Evolutionary conservation across 2,329 filamentous ascomycete genomes (phyloP).

Genomic region (Mycocentrospora acerina): DNA sequence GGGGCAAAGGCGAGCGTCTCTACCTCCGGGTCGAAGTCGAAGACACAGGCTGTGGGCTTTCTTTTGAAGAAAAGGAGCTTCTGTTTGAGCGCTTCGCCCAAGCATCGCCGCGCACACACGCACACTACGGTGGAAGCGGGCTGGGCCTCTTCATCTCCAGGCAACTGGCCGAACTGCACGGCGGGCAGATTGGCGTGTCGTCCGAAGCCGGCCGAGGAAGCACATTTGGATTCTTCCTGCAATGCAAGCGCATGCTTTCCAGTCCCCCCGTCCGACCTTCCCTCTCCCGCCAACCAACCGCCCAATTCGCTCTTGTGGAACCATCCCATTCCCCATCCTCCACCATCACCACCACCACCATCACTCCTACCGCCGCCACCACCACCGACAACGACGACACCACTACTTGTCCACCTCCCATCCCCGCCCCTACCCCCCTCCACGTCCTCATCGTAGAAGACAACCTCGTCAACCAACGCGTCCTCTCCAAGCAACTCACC

Average conservation of each 20-base stretch:
- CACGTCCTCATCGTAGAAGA: conserved; percentile 40
- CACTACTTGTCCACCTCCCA: too few species aligned
- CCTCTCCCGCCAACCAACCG: conserved; percentile 2
- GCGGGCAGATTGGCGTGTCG: conserved; percentile 37
- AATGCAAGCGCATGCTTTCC: conserved; percentile 20
- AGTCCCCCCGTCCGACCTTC: conserved; percentile 4
- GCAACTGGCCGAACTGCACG: conserved; percentile 39
- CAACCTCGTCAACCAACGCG: conserved; percentile 41
- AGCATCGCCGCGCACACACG: conserved; percentile 38
- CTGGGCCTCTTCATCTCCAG: conserved; percentile 41
- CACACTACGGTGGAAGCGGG: conserved; percentile 38
- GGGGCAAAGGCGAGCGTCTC: conserved; percentile 28
- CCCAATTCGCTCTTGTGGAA: neutral
- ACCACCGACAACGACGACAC: conserved; percentile 9
- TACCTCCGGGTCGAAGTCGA: conserved; percentile 34
- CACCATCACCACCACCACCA: too few species aligned
- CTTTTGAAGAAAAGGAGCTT: conserved; percentile 30
- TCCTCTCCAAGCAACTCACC: conserved; percentile 35
- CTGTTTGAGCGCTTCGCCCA: conserved; percentile 38
- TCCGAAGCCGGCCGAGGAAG: conserved; percentile 34
- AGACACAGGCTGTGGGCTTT: conserved; percentile 38
- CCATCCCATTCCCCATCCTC: too few species aligned
- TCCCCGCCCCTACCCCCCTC: too few species aligned
- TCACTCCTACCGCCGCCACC: too few species aligned
- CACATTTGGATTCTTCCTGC: conserved; percentile 39